Base-by-base conservation (phyloP, 306 rosid species). In the Medicago arabica region DNA sequence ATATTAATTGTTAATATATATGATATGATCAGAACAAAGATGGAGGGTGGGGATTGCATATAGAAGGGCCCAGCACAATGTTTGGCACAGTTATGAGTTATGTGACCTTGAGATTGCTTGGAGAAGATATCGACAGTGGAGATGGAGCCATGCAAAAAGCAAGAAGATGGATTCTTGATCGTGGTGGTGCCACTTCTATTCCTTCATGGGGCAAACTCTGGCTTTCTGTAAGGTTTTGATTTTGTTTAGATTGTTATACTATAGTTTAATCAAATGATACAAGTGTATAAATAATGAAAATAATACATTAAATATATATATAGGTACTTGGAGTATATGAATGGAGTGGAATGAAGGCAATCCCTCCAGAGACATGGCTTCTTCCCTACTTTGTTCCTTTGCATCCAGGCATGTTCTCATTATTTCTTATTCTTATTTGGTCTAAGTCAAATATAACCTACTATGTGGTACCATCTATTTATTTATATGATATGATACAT, bases 1-100 rank as follows among this genome's bases (percentile, higher is more conserved):
- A 46, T 12, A 47, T 47, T 15, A 47, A 14, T 15, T 1, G 12
- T 9, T 41, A 34, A 34, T 34, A 5, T 0, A 8, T 9, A 41
- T 41, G 46, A 46, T n/a, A 16, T n/a, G 21, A 16, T 5, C 15
- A 90, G 96, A 92, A 88, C 69, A 25, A 68, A 74, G 97, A 92
- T 85, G 96, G 97, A 47, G 97, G 92, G 18, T 92, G 97, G 97
- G 97, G 97, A 76, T 75, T 92, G 58, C 97, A 92, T 49, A 88
- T 92, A 79, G 97, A 88, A 78, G 97, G 97, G 14, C 34, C 38
- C 2, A 92, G 96, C 87, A 87, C 86, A 38, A 92, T 90, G 97
- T 83, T 92, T n/a, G 66, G 91, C 44, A 90, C 92, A 49, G 82
- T 76, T 61, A 83, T 92, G 2, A 79, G 80, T 16, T 92, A 92